These are phyloP conservation scores for Suillus alpinus DNA, from an alignment of 768 basidiomycete species.

Conservation along the genomic window DNA sequence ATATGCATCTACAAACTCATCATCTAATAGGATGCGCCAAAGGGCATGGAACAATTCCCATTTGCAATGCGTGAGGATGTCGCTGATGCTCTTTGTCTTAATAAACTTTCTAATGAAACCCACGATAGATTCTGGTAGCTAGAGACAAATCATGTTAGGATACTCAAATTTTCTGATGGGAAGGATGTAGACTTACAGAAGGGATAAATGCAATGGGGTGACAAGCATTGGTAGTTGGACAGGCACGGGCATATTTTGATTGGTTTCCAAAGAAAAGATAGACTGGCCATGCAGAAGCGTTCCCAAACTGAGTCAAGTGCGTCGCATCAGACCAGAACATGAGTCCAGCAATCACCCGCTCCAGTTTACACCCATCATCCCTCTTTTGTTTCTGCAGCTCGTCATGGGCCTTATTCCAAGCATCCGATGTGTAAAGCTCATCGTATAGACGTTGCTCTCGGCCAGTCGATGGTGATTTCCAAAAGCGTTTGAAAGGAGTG, in stretches of 20 bases:
- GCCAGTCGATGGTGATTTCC: not conserved
- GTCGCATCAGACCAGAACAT: slow-evolving; percentile 33
- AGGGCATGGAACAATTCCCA: slow-evolving; percentile 18
- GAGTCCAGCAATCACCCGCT: slow-evolving; percentile 15
- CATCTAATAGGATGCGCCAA: slow-evolving; percentile 9
- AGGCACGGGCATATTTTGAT: slow-evolving; percentile 19
- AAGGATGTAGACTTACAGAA: not conserved
- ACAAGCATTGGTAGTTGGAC: slow-evolving; percentile 10
- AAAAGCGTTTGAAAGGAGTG: not conserved
- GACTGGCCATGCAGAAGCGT: slow-evolving; percentile 21
- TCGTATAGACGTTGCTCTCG: slow-evolving; percentile 7
- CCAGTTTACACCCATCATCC: slow-evolving; percentile 17
- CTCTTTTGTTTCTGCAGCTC: slow-evolving; percentile 11
- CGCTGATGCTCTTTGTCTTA: not conserved
- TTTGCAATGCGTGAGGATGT: slow-evolving; percentile 9
- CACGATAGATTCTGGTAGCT: not conserved
- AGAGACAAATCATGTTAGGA: not conserved
- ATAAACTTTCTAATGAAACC: not conserved
- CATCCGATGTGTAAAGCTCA: slow-evolving; percentile 16
- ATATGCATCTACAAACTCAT: slow-evolving; percentile 16
- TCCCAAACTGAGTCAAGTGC: slow-evolving; percentile 29
- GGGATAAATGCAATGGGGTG: slow-evolving; percentile 10
- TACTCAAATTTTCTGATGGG: no score
- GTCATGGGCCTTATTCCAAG: slow-evolving; percentile 9
- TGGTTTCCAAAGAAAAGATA: slow-evolving; percentile 22